Evolutionary conservation across 768 basidiomycete genomes (phyloP).

Genomic region (Asterophora lycoperdoides): DNA sequence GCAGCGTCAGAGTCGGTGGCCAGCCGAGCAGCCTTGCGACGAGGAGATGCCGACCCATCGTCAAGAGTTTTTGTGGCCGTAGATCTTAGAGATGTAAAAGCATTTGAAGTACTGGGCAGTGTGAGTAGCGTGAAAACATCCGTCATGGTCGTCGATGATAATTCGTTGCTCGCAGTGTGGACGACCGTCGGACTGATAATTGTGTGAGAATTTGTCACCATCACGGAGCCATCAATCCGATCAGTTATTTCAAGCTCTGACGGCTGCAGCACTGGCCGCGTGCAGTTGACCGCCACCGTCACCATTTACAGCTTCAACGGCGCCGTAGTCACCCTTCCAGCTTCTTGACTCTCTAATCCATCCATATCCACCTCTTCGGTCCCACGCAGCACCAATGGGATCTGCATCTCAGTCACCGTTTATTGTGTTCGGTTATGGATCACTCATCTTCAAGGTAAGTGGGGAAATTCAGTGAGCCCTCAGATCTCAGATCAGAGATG

Average conservation of each 20-base stretch:
- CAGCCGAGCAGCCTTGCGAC: conserved; percentile 65
- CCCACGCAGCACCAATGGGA: too few species aligned
- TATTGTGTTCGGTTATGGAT: conserved; percentile 90
- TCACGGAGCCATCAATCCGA: too few species aligned
- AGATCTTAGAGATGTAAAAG: conserved; percentile 40
- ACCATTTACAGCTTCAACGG: too few species aligned
- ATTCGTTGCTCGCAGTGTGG: neutral
- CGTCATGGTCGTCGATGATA: conserved; percentile 11
- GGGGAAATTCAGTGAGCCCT: neutral
- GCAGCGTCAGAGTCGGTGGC: conserved; percentile 64
- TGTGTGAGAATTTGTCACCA: too few species aligned
- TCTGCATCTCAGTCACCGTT: conserved; percentile 31
- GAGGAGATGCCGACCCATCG: conserved; percentile 53
- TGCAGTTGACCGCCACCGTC: too few species aligned
- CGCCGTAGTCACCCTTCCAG: too few species aligned
- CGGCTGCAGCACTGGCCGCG: too few species aligned
- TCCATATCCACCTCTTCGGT: too few species aligned
- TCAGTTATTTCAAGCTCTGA: too few species aligned
- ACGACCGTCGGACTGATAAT: too few species aligned
- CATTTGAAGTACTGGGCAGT: conserved; percentile 48
- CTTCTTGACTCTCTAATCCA: too few species aligned
- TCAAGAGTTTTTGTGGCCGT: conserved; percentile 33
- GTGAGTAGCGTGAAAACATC: conserved; percentile 38
- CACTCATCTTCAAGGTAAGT: conserved; percentile 83
- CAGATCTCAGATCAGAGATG: neutral